Percentiles rank a stretch among this genome's conserved stretches.
Evolutionary conservation across 176 grass and related monocot genomes (phyloP).

Genomic region (Ensete ventricosum): DNA sequence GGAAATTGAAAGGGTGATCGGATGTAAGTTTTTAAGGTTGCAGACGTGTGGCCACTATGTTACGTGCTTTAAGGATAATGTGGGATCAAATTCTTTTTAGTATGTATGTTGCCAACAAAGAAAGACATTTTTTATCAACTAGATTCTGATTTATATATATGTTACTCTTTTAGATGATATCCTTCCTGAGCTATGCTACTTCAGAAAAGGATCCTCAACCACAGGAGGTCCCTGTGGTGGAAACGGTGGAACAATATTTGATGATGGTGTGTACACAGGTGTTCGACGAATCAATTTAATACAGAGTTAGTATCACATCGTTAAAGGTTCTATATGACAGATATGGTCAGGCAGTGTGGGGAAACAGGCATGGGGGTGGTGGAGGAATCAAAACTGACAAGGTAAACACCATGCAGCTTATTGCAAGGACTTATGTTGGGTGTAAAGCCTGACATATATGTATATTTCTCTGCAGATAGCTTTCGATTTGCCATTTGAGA

Average conservation of each 20-base stretch:
- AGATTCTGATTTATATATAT: neutral
- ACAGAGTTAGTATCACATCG: conserved; percentile 42
- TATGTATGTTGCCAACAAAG: neutral
- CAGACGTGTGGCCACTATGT: too few relatives aligned
- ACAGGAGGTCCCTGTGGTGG: conserved; percentile 64
- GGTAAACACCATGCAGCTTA: conserved; percentile 18
- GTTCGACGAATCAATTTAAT: conserved; percentile 72
- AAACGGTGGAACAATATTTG: conserved; percentile 82
- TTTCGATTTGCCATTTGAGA: conserved; percentile 78
- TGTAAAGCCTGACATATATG: too few relatives aligned
- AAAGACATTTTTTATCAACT: neutral
- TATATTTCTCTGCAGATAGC: conserved; percentile 30
- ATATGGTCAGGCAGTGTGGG: conserved; percentile 82
- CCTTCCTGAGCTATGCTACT: conserved; percentile 43
- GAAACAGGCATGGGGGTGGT: conserved; percentile 61
- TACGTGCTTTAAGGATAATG: too few relatives aligned
- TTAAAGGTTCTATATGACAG: conserved; percentile 83
- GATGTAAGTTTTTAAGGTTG: too few relatives aligned
- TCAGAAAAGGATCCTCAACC: conserved; percentile 38
- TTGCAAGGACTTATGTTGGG: neutral
- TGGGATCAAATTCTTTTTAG: too few relatives aligned
- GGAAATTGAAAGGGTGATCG: too few relatives aligned
- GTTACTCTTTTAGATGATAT: conserved; percentile 16
- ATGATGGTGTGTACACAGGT: conserved; percentile 79
- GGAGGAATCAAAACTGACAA: conserved; percentile 54